Evolutionary conservation across 805 yeast genomes (phyloP).

Genomic region (Ogataea allantospora): DNA sequence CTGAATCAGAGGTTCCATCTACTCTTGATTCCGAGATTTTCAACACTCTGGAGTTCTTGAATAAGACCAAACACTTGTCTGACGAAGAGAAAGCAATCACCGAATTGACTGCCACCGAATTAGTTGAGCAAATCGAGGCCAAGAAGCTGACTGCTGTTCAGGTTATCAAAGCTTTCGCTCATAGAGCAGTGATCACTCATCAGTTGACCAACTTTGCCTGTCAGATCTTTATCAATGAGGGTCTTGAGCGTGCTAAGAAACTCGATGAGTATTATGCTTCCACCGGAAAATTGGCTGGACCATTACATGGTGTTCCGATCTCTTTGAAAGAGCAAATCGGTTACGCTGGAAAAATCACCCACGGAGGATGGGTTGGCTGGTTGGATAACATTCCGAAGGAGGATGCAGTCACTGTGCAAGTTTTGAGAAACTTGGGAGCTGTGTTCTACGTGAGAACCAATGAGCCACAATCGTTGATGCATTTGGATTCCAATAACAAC

Average conservation of each 20-base stretch:
- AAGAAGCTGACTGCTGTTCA: conserved; percentile 49
- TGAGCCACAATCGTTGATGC: conserved; percentile 71
- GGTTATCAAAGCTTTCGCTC: conserved; percentile 62
- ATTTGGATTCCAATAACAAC: conserved; percentile 59
- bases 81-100: conserved; percentile 43
- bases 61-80: conserved; percentile 32
- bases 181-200: conserved; percentile 62
- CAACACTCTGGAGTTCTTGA: conserved; percentile 37
- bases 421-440: conserved; percentile 53
- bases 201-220: conserved; percentile 54
- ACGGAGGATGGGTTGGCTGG: conserved; percentile 57
- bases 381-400: conserved; percentile 46
- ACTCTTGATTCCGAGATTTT: conserved; percentile 35
- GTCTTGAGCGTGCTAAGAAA: conserved; percentile 52
- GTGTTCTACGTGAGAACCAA: conserved; percentile 64
- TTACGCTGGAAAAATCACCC: conserved; percentile 52
- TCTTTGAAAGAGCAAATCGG: conserved; percentile 67
- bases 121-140: conserved; percentile 43
- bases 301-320: conserved; percentile 68
- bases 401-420: conserved; percentile 48
- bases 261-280: conserved; percentile 50
- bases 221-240: conserved; percentile 61
- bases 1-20: conserved; percentile 33
- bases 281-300: conserved; percentile 57
- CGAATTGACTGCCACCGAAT: conserved; percentile 40